Evolutionary conservation across 164 flowering plant genomes (phyloP).

Genomic region (Cinnamomum chago): DNA sequence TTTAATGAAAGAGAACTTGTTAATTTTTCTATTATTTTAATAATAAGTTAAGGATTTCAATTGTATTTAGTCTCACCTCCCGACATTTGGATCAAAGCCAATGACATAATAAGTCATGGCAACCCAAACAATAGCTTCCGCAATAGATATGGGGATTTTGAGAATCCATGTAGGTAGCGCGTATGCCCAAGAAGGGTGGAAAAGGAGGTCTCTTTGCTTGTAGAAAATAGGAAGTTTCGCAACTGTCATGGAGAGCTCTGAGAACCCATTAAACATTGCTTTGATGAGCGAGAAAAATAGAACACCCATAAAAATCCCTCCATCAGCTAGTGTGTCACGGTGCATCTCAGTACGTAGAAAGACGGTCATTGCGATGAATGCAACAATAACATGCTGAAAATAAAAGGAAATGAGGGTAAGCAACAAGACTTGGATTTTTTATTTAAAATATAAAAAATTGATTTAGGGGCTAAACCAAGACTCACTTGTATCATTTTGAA

Average conservation of each 20-base stretch:
- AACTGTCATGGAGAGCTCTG: constrained; percentile 40
- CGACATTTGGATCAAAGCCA: constrained; percentile 29
- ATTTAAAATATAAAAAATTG: background rate
- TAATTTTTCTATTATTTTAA: too few species aligned
- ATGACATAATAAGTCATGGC: constrained; percentile 15
- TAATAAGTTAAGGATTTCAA: background rate
- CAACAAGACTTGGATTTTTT: too few species aligned
- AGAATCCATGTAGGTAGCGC: constrained; percentile 17
- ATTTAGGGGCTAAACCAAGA: background rate
- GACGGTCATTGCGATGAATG: constrained; percentile 27
- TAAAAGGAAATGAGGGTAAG: background rate
- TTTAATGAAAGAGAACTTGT: too few species aligned
- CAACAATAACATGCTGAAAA: constrained; percentile 30
- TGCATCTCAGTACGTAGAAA: constrained; percentile 24
- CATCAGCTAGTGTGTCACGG: constrained; percentile 28
- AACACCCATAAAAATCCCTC: constrained; percentile 37
- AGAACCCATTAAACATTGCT: constrained; percentile 38
- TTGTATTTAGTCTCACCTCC: constrained; percentile 20
- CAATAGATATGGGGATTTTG: constrained; percentile 15
- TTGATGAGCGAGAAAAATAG: constrained; percentile 25
- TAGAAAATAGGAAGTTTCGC: constrained; percentile 51
- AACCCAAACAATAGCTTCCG: constrained; percentile 12
- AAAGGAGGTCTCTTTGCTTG: constrained; percentile 54
- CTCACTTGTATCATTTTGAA: constrained; percentile 37
- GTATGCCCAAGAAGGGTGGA: constrained; percentile 38